A percentile compares a stretch with the other conserved stretches of the same genome.
Evolutionary conservation across 106 monocot genomes (phyloP).

Genomic region (Platanthera zijinensis): DNA sequence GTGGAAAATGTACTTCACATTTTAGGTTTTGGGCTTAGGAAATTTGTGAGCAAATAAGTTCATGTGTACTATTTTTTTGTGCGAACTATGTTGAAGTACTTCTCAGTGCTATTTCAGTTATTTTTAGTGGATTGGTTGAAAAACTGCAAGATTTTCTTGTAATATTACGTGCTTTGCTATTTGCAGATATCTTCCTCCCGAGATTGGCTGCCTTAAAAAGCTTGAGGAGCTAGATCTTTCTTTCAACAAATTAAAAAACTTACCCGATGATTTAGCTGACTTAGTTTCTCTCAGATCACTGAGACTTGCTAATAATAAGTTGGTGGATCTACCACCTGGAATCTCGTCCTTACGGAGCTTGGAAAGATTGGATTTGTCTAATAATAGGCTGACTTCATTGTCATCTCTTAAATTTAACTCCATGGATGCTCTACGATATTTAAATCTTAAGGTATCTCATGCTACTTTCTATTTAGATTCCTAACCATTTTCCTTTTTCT

Average conservation of each 20-base stretch:
- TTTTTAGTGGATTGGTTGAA: background rate
- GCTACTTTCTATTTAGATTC: background rate
- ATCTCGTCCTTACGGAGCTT: constrained; percentile 52
- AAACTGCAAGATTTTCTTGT: background rate
- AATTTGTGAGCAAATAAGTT: too few species aligned
- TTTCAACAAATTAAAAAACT: constrained; percentile 92
- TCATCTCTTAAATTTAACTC: constrained; percentile 47
- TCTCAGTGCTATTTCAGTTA: background rate
- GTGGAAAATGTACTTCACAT: background rate
- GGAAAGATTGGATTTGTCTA: constrained; percentile 83
- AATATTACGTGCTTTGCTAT: constrained; percentile 1
- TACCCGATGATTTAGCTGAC: constrained; percentile 65
- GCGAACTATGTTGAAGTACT: background rate
- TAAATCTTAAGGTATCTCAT: constrained; percentile 77
- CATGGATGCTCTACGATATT: constrained; percentile 51
- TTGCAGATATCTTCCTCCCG: constrained; percentile 80
- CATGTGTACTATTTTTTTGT: background rate
- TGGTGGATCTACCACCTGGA: constrained; percentile 69
- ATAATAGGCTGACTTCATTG: constrained; percentile 73
- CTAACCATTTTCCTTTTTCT: background rate
- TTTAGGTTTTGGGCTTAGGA: too few species aligned
- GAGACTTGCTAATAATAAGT: constrained; percentile 78
- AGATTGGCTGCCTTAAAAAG: constrained; percentile 70
- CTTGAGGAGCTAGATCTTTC: constrained; percentile 95
- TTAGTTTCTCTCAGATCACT: constrained; percentile 58